A percentile compares a stretch with the other conserved stretches of the same genome.
phyloP scores from a whole-genome alignment of 495 filamentous ascomycete genomes.

The Rusavskia elegans region DNA sequence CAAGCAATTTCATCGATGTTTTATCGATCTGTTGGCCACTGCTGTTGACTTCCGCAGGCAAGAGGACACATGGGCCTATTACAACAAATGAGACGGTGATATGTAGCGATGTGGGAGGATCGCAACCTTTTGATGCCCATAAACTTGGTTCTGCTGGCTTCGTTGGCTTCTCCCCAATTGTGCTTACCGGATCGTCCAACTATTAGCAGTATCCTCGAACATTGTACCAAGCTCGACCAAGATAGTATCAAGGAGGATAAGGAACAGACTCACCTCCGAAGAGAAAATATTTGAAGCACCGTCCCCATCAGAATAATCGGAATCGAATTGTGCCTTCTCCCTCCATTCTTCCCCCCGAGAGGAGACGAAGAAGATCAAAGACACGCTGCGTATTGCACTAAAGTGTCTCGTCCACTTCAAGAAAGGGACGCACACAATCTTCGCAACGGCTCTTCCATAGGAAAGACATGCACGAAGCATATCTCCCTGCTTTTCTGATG shows the following conservation, averaged over 20 bases:
- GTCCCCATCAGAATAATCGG: conserved; percentile 88
- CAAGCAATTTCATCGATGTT: too few relatives aligned
- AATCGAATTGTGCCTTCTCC: conserved; percentile 84
- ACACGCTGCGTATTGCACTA: conserved; percentile 99
- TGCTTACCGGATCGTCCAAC: too few relatives aligned
- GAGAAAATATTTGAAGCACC: conserved; percentile 52
- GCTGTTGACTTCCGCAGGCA: too few relatives aligned
- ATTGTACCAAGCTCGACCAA: background rate
- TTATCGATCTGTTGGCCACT: too few relatives aligned
- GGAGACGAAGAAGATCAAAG: conserved; percentile 7
- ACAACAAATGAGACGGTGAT: too few relatives aligned
- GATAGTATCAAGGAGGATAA: background rate
- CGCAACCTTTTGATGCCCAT: too few relatives aligned
- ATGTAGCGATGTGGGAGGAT: too few relatives aligned
- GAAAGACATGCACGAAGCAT: conserved; percentile 26
- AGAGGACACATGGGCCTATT: too few relatives aligned
- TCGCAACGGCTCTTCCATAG: conserved; percentile 85
- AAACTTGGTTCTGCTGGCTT: too few relatives aligned
- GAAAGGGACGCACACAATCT: conserved; percentile 56
- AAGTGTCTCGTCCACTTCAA: conserved; percentile 46
- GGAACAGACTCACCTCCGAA: conserved; percentile 39
- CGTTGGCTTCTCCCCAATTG: too few relatives aligned
- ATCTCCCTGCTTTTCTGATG: conserved; percentile 90
- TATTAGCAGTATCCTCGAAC: conserved; percentile 27
- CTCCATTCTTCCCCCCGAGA: conserved; percentile 15